Percentiles rank a stretch among this genome's conserved stretches.
These are phyloP conservation scores for Aspergillus fischeri DNA, from an alignment of 2,329 filamentous ascomycete genomes.

Conservation along the genomic window DNA sequence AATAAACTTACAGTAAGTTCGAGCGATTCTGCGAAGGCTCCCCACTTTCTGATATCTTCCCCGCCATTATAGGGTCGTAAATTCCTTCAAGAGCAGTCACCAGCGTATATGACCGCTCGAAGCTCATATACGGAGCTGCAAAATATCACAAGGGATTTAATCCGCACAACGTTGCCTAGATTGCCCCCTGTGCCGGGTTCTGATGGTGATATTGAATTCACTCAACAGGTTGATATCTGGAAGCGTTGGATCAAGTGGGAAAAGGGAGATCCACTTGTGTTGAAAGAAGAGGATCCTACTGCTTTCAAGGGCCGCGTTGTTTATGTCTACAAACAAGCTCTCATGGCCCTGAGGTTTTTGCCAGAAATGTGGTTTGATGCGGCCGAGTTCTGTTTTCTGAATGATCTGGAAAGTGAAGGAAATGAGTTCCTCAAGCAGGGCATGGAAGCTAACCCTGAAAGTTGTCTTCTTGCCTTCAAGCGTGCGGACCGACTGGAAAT, in stretches of 20 bases:
- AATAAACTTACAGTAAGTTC: constrained; percentile 77
- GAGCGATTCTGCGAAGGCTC: background rate
- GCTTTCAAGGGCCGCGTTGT: constrained; percentile 74
- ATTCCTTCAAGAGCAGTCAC: constrained; percentile 87
- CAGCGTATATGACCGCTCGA: constrained; percentile 92
- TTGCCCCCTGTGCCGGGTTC: constrained; percentile 82
- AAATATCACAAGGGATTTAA: constrained; percentile 73
- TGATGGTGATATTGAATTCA: constrained; percentile 79
- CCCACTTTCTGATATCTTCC: constrained; percentile 5
- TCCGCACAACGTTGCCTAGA: constrained; percentile 71
- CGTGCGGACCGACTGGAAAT: constrained; percentile 83
- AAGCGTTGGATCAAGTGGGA: constrained; percentile 94
- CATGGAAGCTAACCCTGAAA: constrained; percentile 87
- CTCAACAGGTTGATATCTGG: constrained; percentile 82
- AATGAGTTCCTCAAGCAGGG: constrained; percentile 77
- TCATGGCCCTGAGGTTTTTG: constrained; percentile 92
- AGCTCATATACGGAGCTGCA: constrained; percentile 87
- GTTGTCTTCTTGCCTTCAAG: constrained; percentile 82
- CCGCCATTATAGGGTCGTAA: constrained; percentile 69
- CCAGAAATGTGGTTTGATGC: constrained; percentile 95
- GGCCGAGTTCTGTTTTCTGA: constrained; percentile 85
- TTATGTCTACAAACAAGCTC: constrained; percentile 87
- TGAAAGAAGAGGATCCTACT: constrained; percentile 74
- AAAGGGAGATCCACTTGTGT: constrained; percentile 82
- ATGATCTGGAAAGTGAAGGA: constrained; percentile 67